Percentiles rank a stretch among this genome's conserved stretches.
Conservation (phyloP, 2,329 filamentous ascomycete genomes). For the Diaporthe citriasiana region DNA sequence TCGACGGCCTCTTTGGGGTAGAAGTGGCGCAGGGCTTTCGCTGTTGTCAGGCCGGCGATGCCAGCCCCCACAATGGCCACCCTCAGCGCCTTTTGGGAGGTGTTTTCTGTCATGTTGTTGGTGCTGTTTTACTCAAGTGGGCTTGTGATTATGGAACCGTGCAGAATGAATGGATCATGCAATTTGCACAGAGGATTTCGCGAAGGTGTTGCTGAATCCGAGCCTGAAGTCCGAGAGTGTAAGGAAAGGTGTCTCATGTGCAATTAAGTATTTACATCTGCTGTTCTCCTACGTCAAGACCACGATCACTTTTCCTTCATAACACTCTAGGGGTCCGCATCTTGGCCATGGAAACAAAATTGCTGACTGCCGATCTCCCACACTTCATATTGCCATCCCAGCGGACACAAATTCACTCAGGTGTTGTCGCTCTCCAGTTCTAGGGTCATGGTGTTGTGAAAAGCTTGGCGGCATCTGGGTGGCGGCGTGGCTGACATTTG, state of each 20-base stretch:
- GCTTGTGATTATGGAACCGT: not conserved
- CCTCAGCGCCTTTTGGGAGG: not conserved
- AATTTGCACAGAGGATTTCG: too few relatives aligned
- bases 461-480: constrained; percentile 3
- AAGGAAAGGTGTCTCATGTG: not conserved
- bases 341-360: too few relatives aligned
- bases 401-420: too few relatives aligned
- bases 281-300: not conserved
- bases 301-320: not conserved
- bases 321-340: not conserved
- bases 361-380: not conserved
- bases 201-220: not conserved
- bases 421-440: too few relatives aligned
- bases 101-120: not conserved
- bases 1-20: constrained; percentile 46
- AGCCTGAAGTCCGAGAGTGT: not conserved
- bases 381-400: too few relatives aligned
- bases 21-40: constrained; percentile 26
- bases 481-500: constrained; percentile 15
- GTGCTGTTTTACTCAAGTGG: too few relatives aligned
- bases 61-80: constrained; percentile 33
- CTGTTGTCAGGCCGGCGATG: constrained; percentile 32
- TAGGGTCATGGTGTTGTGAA: not conserved
- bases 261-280: not conserved
- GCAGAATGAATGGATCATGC: not conserved